Percentiles rank a stretch among this genome's conserved stretches.
Conservation (phyloP, 2,329 filamentous ascomycete genomes). For the Monosporascus sp. region DNA sequence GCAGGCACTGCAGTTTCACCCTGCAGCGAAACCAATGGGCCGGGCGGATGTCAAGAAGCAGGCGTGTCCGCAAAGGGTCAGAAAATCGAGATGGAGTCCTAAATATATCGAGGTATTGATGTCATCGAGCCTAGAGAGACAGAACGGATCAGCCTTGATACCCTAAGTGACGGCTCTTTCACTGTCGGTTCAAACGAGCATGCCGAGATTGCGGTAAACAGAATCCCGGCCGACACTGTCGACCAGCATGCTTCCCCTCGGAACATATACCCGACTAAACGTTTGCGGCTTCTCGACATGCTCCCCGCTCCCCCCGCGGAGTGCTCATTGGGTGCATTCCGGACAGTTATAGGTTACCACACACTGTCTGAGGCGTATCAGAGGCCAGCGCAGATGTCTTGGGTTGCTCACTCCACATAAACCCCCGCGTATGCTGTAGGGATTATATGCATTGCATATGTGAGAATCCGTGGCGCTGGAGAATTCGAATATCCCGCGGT, state of each 20-base stretch:
- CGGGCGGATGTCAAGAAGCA: background rate
- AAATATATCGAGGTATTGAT: background rate
- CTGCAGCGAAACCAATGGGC: background rate
- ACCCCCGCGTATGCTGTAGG: background rate
- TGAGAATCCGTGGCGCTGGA: conserved; percentile 3
- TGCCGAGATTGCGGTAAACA: background rate
- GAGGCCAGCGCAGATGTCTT: background rate
- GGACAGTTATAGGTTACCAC: background rate
- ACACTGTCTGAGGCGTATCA: background rate
- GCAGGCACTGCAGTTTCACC: background rate
- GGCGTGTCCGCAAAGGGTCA: background rate
- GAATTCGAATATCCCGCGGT: conserved; percentile 9
- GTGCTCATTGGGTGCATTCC: background rate
- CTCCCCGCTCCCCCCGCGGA: background rate
- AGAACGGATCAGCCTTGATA: background rate
- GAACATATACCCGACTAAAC: background rate
- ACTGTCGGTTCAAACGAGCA: background rate
- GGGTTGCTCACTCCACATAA: background rate
- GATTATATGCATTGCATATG: background rate
- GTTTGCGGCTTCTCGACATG: background rate
- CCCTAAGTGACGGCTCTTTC: background rate
- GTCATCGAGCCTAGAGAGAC: background rate
- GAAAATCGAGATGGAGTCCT: background rate
- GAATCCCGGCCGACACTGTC: background rate
- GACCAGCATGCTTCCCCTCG: background rate